These are phyloP conservation scores for Fusarium euwallaceae DNA, from an alignment of 2,329 filamentous ascomycete genomes.

Conservation along the genomic window DNA sequence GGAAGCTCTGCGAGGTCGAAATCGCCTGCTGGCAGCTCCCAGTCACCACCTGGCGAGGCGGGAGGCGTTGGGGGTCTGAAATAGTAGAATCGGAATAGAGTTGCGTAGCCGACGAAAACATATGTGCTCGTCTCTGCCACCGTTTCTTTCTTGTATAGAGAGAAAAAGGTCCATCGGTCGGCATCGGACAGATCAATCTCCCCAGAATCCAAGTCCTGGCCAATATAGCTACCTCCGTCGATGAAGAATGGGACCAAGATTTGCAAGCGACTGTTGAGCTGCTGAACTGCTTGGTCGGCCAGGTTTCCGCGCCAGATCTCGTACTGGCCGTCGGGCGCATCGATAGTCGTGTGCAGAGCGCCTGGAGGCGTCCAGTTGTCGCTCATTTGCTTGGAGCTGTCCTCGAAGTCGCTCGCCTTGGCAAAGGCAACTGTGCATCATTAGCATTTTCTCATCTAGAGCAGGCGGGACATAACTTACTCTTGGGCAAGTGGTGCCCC, in stretches of 20 bases:
- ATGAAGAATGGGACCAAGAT: conserved; percentile 89
- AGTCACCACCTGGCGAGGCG: conserved; percentile 54
- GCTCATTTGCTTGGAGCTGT: conserved; percentile 62
- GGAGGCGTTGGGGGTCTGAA: conserved; percentile 65
- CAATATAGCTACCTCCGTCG: conserved; percentile 87
- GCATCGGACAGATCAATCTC: conserved; percentile 78
- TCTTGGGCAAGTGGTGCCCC: conserved; percentile 76
- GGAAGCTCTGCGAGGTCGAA: conserved; percentile 72
- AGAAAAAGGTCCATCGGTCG: conserved; percentile 92
- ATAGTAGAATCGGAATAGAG: conserved; percentile 88
- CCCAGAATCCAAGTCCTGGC: conserved; percentile 58
- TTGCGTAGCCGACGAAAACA: conserved; percentile 88
- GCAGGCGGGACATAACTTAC: conserved; percentile 58
- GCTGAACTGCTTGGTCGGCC: conserved; percentile 75
- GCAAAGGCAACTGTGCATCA: conserved; percentile 72
- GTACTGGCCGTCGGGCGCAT: conserved; percentile 73
- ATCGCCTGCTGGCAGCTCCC: conserved; percentile 60
- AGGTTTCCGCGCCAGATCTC: conserved; percentile 89
- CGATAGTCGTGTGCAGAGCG: conserved; percentile 74
- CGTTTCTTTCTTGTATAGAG: conserved; percentile 79
- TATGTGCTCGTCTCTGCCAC: conserved; percentile 69
- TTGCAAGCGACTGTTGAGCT: conserved; percentile 84
- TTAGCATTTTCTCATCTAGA: conserved; percentile 21
- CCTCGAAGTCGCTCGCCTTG: conserved; percentile 72
- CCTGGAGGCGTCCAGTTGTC: conserved; percentile 79